phyloP scores from a whole-genome alignment of 2,329 filamentous ascomycete species.

The Pseudocercospora fuligena region DNA sequence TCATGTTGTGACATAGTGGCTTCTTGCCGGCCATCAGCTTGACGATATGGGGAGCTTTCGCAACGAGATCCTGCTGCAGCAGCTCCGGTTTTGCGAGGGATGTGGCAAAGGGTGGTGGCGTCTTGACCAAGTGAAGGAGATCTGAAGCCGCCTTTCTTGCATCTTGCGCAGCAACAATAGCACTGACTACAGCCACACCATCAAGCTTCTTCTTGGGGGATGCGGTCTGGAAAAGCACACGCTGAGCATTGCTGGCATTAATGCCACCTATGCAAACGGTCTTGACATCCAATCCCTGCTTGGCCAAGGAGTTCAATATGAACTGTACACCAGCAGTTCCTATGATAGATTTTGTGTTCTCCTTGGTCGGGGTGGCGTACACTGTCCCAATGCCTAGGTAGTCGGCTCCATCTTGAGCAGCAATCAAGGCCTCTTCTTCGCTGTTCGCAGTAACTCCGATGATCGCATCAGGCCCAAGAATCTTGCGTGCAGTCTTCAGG shows the following conservation, averaged over 20 bases:
- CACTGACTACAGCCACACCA: constrained; percentile 87
- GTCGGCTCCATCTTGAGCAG: constrained; percentile 77
- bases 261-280: constrained; percentile 90
- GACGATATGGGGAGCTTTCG: constrained; percentile 49
- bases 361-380: constrained; percentile 85
- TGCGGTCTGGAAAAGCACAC: constrained; percentile 73
- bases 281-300: constrained; percentile 52
- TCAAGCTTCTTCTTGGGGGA: constrained; percentile 66
- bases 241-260: constrained; percentile 74
- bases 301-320: constrained; percentile 66
- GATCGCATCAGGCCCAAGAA: constrained; percentile 78
- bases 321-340: constrained; percentile 71
- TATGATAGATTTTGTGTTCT: constrained; percentile 82
- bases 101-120: constrained; percentile 43
- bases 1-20: constrained; percentile 90
- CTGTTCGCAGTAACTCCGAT: constrained; percentile 88
- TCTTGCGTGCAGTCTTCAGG: constrained; percentile 66
- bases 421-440: constrained; percentile 71
- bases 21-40: constrained; percentile 64
- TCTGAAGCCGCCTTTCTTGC: constrained; percentile 66
- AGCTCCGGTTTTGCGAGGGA: constrained; percentile 37
- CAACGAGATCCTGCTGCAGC: constrained; percentile 36
- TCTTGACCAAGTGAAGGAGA: constrained; percentile 62
- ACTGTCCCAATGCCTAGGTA: constrained; percentile 92
- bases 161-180: constrained; percentile 75